Conservation (phyloP, 805 yeast genomes). For the Isabelozyma rhagii region DNA sequence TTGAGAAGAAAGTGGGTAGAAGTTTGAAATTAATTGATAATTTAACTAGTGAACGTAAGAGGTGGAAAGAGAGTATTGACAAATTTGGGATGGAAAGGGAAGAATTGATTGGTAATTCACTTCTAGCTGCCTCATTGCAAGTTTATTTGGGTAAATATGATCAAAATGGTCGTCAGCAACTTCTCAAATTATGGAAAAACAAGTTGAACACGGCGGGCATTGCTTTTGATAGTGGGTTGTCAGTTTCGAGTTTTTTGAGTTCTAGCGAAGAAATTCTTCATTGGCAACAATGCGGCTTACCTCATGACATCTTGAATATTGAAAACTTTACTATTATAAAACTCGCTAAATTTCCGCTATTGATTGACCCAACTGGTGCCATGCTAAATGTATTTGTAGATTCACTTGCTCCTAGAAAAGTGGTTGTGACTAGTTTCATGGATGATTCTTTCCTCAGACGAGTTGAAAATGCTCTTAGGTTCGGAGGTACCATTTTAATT, state of each 20-base stretch:
- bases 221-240: conserved; percentile 31
- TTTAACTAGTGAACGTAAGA: conserved; percentile 59
- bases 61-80: conserved; percentile 69
- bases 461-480: conserved; percentile 75
- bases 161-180: conserved; percentile 40
- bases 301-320: conserved; percentile 55
- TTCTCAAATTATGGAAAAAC: conserved; percentile 33
- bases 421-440: conserved; percentile 65
- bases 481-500: conserved; percentile 73
- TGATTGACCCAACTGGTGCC: conserved; percentile 70
- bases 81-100: conserved; percentile 46
- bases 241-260: conserved; percentile 34
- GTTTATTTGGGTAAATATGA: conserved; percentile 61
- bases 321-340: conserved; percentile 62
- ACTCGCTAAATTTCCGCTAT: conserved; percentile 43
- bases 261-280: conserved; percentile 35
- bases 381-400: conserved; percentile 40
- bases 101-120: conserved; percentile 58
- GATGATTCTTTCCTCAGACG: conserved; percentile 64
- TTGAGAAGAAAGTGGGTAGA: conserved; percentile 57
- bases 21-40: conserved; percentile 62
- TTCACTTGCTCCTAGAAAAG: conserved; percentile 24
- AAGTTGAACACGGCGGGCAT: conserved; percentile 37
- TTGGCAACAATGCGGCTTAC: conserved; percentile 56
- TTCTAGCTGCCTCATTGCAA: conserved; percentile 60